Evolutionary conservation across 768 basidiomycete species (phyloP).

Genomic region (Suillus brevipes): DNA sequence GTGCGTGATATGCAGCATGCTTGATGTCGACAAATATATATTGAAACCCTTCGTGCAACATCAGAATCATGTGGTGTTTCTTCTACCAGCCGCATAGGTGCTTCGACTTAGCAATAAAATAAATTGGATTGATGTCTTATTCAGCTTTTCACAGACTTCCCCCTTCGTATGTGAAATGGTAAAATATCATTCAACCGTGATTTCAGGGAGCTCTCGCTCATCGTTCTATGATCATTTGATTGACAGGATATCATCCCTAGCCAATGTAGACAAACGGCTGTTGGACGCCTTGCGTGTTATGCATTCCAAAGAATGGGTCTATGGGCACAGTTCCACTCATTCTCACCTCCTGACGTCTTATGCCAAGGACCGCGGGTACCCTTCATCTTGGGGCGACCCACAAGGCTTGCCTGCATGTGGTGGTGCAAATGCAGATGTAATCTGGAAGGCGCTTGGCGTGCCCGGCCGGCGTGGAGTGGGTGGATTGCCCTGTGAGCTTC

Average conservation of each 20-base stretch:
- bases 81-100: slow-evolving; percentile 76
- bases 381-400: slow-evolving; percentile 65
- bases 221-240: not conserved
- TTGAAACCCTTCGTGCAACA: slow-evolving; percentile 3
- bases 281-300: slow-evolving; percentile 53
- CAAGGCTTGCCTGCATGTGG: slow-evolving; percentile 60
- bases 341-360: slow-evolving; percentile 44
- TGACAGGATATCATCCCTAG: slow-evolving; percentile 63
- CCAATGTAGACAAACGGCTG: slow-evolving; percentile 63
- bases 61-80: slow-evolving; percentile 88
- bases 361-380: slow-evolving; percentile 57
- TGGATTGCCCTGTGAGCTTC: slow-evolving; percentile 74
- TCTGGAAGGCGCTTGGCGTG: slow-evolving; percentile 61
- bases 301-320: slow-evolving; percentile 60
- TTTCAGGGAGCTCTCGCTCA: not conserved
- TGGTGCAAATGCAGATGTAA: slow-evolving; percentile 46
- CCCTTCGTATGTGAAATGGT: slow-evolving; percentile 61
- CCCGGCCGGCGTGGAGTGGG: slow-evolving; percentile 54
- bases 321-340: slow-evolving; percentile 44
- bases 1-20: slow-evolving; percentile 36
- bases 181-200: not conserved
- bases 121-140: slow-evolving; percentile 4
- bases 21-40: not conserved
- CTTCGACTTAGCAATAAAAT: slow-evolving; percentile 4
- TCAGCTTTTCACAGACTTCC: slow-evolving; percentile 34